Percentiles rank a stretch among this genome's conserved stretches.
phyloP scores from a whole-genome alignment of 306 rosid species.

The Mimosa bimucronata region DNA sequence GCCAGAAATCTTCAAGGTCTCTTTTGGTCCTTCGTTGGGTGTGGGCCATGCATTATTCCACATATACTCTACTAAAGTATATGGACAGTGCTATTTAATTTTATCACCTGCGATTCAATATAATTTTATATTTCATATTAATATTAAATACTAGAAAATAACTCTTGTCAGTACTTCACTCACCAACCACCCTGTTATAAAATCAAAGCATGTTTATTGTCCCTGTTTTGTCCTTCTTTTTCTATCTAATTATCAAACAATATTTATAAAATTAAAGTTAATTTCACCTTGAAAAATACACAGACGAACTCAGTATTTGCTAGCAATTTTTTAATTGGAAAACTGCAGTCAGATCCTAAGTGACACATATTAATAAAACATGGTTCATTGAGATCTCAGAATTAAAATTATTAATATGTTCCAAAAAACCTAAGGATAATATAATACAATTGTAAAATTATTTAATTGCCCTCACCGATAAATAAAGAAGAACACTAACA shows the following conservation, averaged over 20 bases:
- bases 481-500: too few species aligned
- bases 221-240: background rate
- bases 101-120: background rate
- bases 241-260: background rate
- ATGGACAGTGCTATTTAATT: background rate
- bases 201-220: background rate
- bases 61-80: background rate
- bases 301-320: background rate
- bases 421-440: too few species aligned
- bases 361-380: too few species aligned
- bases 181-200: constrained; percentile 8
- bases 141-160: too few species aligned
- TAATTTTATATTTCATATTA: background rate
- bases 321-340: background rate
- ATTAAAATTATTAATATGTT: too few species aligned
- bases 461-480: too few species aligned
- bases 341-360: too few species aligned
- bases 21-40: constrained; percentile 8
- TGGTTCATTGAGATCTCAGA: too few species aligned
- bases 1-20: background rate
- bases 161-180: background rate
- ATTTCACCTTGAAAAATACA: too few species aligned
- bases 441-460: too few species aligned
- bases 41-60: background rate
- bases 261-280: background rate